phyloP scores from a whole-genome alignment of 257 asterid species.

The Nicotiana knightiana region DNA sequence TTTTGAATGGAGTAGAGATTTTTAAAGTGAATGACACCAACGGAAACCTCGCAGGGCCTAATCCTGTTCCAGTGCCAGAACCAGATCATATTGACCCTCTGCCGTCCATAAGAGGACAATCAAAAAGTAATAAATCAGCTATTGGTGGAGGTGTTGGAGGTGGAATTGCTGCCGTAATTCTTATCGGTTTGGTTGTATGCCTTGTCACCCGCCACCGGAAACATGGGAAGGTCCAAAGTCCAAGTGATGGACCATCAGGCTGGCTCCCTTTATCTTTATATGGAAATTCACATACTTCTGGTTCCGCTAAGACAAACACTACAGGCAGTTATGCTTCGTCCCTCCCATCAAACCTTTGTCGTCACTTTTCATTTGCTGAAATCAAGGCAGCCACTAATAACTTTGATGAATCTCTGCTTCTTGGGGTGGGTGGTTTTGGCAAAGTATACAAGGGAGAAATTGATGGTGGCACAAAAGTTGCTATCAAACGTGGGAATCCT shows the following conservation, averaged over 20 bases:
- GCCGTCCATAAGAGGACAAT: constrained; percentile 22
- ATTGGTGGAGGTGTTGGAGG: constrained; percentile 86
- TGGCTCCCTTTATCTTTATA: constrained; percentile 89
- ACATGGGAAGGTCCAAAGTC: constrained; percentile 48
- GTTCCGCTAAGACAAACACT: constrained; percentile 70
- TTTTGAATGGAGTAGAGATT: constrained; percentile 80
- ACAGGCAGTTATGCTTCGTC: constrained; percentile 81
- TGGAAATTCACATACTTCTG: constrained; percentile 75
- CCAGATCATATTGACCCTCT: constrained; percentile 19
- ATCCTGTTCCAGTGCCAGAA: constrained; percentile 58
- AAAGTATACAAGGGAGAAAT: constrained; percentile 80
- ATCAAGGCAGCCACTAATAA: constrained; percentile 75
- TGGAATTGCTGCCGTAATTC: constrained; percentile 54
- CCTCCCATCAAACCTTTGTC: constrained; percentile 79
- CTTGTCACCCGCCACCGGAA: constrained; percentile 27
- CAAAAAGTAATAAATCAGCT: constrained; percentile 32
- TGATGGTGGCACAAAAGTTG: constrained; percentile 82
- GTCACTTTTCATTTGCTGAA: constrained; percentile 83
- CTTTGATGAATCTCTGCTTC: constrained; percentile 73
- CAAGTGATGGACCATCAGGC: constrained; percentile 49
- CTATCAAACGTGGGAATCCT: constrained; percentile 92
- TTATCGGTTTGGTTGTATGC: constrained; percentile 53
- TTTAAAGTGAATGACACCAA: constrained; percentile 50
- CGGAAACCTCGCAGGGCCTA: constrained; percentile 82
- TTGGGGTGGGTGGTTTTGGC: constrained; percentile 91